These are phyloP conservation scores for Brassica carinata DNA, from an alignment of 345 rosid species.

Conservation along the genomic window DNA sequence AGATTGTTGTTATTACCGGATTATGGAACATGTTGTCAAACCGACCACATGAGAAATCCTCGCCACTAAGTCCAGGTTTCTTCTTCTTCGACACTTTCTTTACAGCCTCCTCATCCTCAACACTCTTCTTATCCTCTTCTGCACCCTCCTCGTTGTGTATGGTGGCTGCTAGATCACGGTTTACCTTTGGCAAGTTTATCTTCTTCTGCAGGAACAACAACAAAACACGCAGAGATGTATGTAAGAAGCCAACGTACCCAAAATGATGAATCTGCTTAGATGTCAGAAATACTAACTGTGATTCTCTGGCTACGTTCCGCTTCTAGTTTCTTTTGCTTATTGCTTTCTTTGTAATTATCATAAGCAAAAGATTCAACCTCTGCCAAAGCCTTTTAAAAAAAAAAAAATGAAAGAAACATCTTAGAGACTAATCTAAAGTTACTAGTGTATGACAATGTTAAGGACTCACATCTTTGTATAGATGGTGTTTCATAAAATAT, in stretches of 20 bases:
- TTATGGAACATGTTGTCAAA: slow-evolving; percentile 57
- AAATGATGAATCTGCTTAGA: not conserved
- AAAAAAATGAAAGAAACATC: slow-evolving; percentile 16
- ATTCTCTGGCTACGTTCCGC: slow-evolving; percentile 55
- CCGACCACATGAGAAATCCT: slow-evolving; percentile 57
- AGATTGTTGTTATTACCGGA: slow-evolving; percentile 53
- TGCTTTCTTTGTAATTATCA: slow-evolving; percentile 60
- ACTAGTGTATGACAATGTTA: not conserved
- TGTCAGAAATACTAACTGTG: slow-evolving; percentile 55
- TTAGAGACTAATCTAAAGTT: slow-evolving; percentile 2
- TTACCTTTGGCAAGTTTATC: slow-evolving; percentile 74
- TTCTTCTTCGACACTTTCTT: slow-evolving; percentile 69
- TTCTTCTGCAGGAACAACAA: slow-evolving; percentile 52
- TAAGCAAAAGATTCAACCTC: slow-evolving; percentile 72
- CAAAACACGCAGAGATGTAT: slow-evolving; percentile 21
- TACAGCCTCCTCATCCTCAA: slow-evolving; percentile 46
- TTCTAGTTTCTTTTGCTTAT: slow-evolving; percentile 68
- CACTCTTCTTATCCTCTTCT: slow-evolving; percentile 41
- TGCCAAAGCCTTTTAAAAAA: slow-evolving; percentile 59
- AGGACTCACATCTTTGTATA: slow-evolving; percentile 72
- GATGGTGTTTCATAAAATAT: slow-evolving; percentile 66
- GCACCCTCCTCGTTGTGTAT: slow-evolving; percentile 60
- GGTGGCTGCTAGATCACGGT: slow-evolving; percentile 61
- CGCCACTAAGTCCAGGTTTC: slow-evolving; percentile 54
- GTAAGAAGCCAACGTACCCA: slow-evolving; percentile 24